These are phyloP conservation scores for Colletotrichum eleusines DNA, from an alignment of 2,329 filamentous ascomycete genomes.

Conservation along the genomic window DNA sequence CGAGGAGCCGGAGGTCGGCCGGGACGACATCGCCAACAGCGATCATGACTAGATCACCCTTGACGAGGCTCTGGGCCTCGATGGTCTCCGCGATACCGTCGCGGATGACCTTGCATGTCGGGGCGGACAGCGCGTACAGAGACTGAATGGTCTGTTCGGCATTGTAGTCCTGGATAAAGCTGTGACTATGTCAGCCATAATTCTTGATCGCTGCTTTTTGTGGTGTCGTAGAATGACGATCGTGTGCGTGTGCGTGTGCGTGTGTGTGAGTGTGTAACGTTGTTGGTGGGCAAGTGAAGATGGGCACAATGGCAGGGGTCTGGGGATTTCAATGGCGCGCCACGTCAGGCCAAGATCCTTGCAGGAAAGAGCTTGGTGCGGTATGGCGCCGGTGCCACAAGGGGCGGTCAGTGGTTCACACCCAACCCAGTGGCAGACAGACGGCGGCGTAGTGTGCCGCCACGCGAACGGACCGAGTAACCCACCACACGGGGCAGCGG, in stretches of 20 bases:
- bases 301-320: constrained; percentile 1
- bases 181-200: constrained; percentile 49
- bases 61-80: constrained; percentile 70
- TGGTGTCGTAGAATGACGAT: constrained; percentile 2
- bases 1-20: constrained; percentile 74
- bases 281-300: not conserved
- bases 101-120: constrained; percentile 70
- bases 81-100: constrained; percentile 63
- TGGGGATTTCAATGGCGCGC: not conserved
- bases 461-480: not conserved
- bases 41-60: constrained; percentile 73
- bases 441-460: not conserved
- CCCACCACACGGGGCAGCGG: constrained; percentile 17
- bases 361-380: not conserved
- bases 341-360: constrained; percentile 10
- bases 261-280: not conserved
- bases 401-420: constrained; percentile 11
- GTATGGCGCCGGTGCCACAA: not conserved
- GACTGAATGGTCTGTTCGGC: constrained; percentile 74
- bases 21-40: constrained; percentile 77
- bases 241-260: not conserved
- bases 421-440: constrained; percentile 30
- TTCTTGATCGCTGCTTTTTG: constrained; percentile 45
- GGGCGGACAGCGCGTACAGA: constrained; percentile 68
- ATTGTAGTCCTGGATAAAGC: constrained; percentile 70